Conservation (phyloP, 371 early-diverging fungal species). For the Mucor velutinosus region DNA sequence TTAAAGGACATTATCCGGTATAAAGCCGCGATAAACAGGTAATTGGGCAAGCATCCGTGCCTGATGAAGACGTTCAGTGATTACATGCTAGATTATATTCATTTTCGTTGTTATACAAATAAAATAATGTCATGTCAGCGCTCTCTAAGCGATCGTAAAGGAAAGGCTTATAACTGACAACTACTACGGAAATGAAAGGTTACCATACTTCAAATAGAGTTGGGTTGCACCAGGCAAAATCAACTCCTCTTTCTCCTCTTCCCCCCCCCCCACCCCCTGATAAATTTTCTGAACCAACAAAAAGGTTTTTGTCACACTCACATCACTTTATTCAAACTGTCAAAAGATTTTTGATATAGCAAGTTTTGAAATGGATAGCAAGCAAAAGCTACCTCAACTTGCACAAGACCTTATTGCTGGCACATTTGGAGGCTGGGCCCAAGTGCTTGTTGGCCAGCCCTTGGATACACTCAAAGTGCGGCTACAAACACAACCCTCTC, state of each 20-base stretch:
- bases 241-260: neutral
- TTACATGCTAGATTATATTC: too few species aligned
- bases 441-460: slow-evolving; percentile 81
- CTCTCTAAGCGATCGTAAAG: too few species aligned
- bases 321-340: neutral
- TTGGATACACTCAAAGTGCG: slow-evolving; percentile 84
- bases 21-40: too few species aligned
- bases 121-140: too few species aligned
- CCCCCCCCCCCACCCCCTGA: neutral
- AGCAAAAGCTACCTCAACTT: slow-evolving; percentile 37
- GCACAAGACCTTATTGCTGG: slow-evolving; percentile 76
- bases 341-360: neutral
- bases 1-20: too few species aligned
- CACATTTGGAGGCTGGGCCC: slow-evolving; percentile 86
- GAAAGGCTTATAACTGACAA: neutral
- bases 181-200: neutral
- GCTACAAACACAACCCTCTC: slow-evolving; percentile 76
- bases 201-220: neutral
- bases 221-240: neutral
- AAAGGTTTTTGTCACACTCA: neutral
- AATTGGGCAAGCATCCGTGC: too few species aligned
- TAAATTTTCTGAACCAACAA: neutral
- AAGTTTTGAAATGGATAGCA: neutral
- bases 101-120: too few species aligned
- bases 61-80: too few species aligned